Evolutionary conservation across 805 yeast species (phyloP).

Genomic region (Saccharomycopsis fodiens): DNA sequence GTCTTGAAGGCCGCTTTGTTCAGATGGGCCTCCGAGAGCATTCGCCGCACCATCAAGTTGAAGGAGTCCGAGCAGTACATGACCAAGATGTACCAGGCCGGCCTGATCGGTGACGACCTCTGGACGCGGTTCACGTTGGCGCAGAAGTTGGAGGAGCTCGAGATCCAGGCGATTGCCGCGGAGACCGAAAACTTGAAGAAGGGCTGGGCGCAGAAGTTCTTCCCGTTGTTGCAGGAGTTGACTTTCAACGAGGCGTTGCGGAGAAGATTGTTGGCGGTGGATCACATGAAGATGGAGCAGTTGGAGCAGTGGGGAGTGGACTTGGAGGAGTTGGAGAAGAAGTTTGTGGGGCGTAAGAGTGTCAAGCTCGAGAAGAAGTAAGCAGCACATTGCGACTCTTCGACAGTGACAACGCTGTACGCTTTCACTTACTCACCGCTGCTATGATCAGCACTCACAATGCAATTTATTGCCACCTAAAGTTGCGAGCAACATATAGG

Average conservation of each 20-base stretch:
- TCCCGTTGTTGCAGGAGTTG: conserved; percentile 78
- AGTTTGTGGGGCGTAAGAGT: not conserved
- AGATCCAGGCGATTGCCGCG: conserved; percentile 62
- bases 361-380: not conserved
- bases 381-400: conserved; percentile 12
- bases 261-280: conserved; percentile 48
- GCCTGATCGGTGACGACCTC: conserved; percentile 85
- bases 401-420: no score
- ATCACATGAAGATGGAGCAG: conserved; percentile 31
- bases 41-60: conserved; percentile 74
- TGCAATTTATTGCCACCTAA: conserved; percentile 4
- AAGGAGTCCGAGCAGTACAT: conserved; percentile 71
- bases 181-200: conserved; percentile 70
- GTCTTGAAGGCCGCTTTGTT: conserved; percentile 62
- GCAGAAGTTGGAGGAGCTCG: conserved; percentile 71
- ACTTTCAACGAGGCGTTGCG: conserved; percentile 88
- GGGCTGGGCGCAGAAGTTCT: conserved; percentile 74
- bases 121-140: conserved; percentile 75
- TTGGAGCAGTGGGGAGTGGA: conserved; percentile 29
- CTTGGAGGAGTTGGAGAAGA: not conserved
- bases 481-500: no score
- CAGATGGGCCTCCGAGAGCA: conserved; percentile 77
- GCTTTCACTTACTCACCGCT: not conserved
- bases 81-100: conserved; percentile 70
- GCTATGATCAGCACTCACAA: not conserved